Evolutionary conservation across 768 basidiomycete genomes (phyloP).

Genomic region (Crepidotus variabilis): DNA sequence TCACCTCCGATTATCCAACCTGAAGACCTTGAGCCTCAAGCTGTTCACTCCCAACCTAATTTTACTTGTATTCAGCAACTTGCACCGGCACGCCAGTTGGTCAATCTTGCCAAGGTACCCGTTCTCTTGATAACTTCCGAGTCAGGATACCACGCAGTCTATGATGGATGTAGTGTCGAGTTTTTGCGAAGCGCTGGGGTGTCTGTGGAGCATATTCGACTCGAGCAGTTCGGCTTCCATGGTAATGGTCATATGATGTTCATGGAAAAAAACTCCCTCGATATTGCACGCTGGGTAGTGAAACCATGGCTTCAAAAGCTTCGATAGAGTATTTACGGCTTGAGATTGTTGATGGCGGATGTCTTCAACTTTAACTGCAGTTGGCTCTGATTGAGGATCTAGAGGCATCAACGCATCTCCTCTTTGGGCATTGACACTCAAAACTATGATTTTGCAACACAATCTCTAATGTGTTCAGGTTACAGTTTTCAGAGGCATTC

Average conservation of each 20-base stretch:
- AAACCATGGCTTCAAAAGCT: slow-evolving; percentile 28
- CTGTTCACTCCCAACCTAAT: slow-evolving; percentile 23
- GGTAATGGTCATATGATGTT: slow-evolving; percentile 59
- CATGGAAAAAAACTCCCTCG: slow-evolving; percentile 46
- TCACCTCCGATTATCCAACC: slow-evolving; percentile 37
- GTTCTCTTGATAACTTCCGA: slow-evolving; percentile 47
- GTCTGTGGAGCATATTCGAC: slow-evolving; percentile 33
- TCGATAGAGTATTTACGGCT: too few relatives aligned
- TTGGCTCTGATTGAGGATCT: too few relatives aligned
- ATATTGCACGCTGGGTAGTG: slow-evolving; percentile 38
- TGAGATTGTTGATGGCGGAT: too few relatives aligned
- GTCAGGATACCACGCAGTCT: slow-evolving; percentile 45
- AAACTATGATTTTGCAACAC: too few relatives aligned
- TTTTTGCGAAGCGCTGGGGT: slow-evolving; percentile 44
- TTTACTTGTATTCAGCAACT: slow-evolving; percentile 41
- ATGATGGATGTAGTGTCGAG: slow-evolving; percentile 41
- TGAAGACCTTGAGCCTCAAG: slow-evolving; percentile 28
- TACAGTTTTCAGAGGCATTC: too few relatives aligned
- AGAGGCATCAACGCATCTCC: too few relatives aligned
- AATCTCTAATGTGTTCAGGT: too few relatives aligned
- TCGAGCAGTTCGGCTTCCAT: slow-evolving; percentile 40
- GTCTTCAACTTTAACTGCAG: too few relatives aligned
- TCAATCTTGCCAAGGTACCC: slow-evolving; percentile 39
- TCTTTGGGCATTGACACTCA: too few relatives aligned
- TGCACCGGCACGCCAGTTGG: slow-evolving; percentile 35